Conservation (phyloP, 1,284 basidiomycete species). For the Blastosporella zonata region DNA sequence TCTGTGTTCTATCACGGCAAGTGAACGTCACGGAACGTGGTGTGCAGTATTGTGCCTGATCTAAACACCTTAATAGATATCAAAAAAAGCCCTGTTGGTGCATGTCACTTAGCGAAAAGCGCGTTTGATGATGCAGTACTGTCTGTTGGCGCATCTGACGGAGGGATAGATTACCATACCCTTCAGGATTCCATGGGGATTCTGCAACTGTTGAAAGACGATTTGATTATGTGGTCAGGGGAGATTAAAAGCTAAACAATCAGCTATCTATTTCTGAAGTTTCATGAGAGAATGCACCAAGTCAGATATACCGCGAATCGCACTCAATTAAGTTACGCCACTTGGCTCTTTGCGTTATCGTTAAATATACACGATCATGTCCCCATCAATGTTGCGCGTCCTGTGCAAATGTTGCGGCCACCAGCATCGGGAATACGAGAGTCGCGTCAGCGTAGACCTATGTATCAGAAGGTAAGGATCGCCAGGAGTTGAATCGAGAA, state of each 20-base stretch:
- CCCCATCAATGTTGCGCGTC: neutral
- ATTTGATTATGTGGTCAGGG: constrained; percentile 60
- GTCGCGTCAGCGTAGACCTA: constrained; percentile 80
- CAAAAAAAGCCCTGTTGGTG: constrained; percentile 86
- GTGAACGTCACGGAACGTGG: constrained; percentile 1
- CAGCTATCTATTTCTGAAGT: neutral
- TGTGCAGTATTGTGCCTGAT: neutral
- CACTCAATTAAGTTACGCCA: neutral
- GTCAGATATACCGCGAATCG: neutral
- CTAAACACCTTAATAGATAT: constrained; percentile 50
- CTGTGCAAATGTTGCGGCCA: constrained; percentile 83
- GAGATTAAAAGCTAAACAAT: constrained; percentile 44
- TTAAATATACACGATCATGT: neutral
- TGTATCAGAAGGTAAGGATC: constrained; percentile 6
- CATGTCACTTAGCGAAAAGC: constrained; percentile 84
- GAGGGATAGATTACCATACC: constrained; percentile 37
- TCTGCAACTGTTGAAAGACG: constrained; percentile 61
- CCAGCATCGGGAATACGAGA: constrained; percentile 85
- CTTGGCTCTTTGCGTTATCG: neutral
- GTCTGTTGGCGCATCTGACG: constrained; percentile 39
- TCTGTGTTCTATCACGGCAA: constrained; percentile 90
- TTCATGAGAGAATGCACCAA: neutral
- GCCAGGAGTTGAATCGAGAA: neutral
- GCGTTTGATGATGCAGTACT: constrained; percentile 68
- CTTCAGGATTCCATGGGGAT: constrained; percentile 66